phyloP scores from a whole-genome alignment of 2,329 filamentous ascomycete species.

The Cytospora piceae region DNA sequence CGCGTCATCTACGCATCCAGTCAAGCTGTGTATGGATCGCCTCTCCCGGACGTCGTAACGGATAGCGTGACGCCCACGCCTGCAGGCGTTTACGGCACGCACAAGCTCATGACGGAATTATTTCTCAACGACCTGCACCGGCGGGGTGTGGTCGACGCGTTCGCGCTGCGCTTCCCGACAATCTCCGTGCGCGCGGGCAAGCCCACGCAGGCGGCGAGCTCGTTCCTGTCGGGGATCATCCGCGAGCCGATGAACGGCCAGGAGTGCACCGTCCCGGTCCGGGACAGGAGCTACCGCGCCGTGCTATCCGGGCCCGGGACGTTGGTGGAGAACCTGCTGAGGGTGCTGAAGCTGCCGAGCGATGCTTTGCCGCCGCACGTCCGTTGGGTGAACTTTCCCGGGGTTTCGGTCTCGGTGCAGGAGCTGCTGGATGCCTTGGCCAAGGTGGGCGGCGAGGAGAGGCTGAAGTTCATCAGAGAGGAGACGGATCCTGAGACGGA shows the following conservation, averaged over 20 bases:
- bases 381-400: constrained; percentile 52
- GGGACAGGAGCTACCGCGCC: constrained; percentile 46
- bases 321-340: constrained; percentile 50
- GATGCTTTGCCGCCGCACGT: constrained; percentile 41
- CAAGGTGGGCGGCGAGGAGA: constrained; percentile 51
- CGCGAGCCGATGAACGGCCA: constrained; percentile 53
- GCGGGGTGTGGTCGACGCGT: constrained; percentile 59
- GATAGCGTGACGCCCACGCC: constrained; percentile 57
- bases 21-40: constrained; percentile 61
- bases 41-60: constrained; percentile 26
- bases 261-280: constrained; percentile 24
- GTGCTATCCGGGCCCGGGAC: constrained; percentile 51
- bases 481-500: constrained; percentile 51
- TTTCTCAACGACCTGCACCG: constrained; percentile 57
- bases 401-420: constrained; percentile 55
- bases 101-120: constrained; percentile 65
- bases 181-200: constrained; percentile 63
- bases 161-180: constrained; percentile 44
- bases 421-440: constrained; percentile 57
- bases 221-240: constrained; percentile 65
- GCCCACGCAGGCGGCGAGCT: constrained; percentile 63
- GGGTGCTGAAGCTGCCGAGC: constrained; percentile 45
- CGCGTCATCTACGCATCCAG: constrained; percentile 44
- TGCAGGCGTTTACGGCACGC: constrained; percentile 61
- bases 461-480: constrained; percentile 49